These are phyloP conservation scores for Phytophthora rubi DNA, from an alignment of 352 stramenopile species.

Conservation along the genomic window DNA sequence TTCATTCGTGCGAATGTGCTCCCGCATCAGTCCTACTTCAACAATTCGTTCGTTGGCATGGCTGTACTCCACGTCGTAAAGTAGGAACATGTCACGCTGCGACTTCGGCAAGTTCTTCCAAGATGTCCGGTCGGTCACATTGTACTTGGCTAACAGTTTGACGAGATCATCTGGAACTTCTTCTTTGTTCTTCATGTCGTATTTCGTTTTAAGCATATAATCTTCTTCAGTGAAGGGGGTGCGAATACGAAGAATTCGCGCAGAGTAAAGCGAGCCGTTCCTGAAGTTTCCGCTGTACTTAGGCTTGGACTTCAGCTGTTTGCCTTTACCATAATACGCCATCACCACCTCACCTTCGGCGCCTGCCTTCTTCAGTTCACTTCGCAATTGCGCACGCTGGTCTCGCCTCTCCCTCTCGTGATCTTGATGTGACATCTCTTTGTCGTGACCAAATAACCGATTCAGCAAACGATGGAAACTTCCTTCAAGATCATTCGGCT, in stretches of 20 bases:
- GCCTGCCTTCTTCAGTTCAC: slow-evolving; percentile 68
- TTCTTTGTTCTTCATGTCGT: slow-evolving; percentile 41
- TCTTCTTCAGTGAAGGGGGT: slow-evolving; percentile 61
- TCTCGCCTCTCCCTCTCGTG: slow-evolving; percentile 51
- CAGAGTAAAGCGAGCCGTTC: slow-evolving; percentile 54
- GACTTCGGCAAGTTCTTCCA: slow-evolving; percentile 56
- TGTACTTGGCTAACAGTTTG: slow-evolving; percentile 53
- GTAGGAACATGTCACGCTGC: slow-evolving; percentile 66
- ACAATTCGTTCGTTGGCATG: slow-evolving; percentile 64
- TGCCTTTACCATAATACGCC: slow-evolving; percentile 66
- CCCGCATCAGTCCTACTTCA: slow-evolving; percentile 66
- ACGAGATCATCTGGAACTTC: slow-evolving; percentile 43
- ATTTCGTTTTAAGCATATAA: slow-evolving; percentile 50
- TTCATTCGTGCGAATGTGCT: slow-evolving; percentile 58
- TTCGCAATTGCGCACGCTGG: slow-evolving; percentile 49
- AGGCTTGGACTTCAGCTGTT: slow-evolving; percentile 52
- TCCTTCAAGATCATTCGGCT: slow-evolving; percentile 67
- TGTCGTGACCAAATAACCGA: slow-evolving; percentile 59
- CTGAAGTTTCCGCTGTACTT: slow-evolving; percentile 54
- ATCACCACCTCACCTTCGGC: slow-evolving; percentile 52
- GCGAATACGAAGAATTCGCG: slow-evolving; percentile 55
- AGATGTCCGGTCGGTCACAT: slow-evolving; percentile 54
- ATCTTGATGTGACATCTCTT: slow-evolving; percentile 40
- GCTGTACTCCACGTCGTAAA: slow-evolving; percentile 77
- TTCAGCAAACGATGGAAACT: slow-evolving; percentile 78